A percentile compares a stretch with the other conserved stretches of the same genome.
These are phyloP conservation scores for Carallia pectinifolia DNA, from an alignment of 345 rosid genomes.

Conservation along the genomic window DNA sequence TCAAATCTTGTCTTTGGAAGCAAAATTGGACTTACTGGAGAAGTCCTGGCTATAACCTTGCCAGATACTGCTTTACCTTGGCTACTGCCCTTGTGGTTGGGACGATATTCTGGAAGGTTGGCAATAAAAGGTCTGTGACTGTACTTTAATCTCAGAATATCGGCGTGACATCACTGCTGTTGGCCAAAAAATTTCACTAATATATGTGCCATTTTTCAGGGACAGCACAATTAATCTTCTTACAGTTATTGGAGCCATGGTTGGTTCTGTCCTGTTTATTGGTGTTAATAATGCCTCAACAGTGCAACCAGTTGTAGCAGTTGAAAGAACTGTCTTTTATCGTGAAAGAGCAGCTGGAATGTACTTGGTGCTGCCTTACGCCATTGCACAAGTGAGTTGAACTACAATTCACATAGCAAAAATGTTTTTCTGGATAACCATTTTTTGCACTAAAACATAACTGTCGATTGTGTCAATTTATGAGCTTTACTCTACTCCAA, in stretches of 20 bases:
- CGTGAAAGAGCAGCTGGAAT: constrained; percentile 58
- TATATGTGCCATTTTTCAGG: constrained; percentile 14
- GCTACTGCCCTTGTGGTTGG: constrained; percentile 40
- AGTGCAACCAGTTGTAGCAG: constrained; percentile 48
- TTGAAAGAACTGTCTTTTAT: constrained; percentile 62
- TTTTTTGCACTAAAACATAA: too few species aligned
- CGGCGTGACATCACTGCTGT: not conserved
- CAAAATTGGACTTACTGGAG: constrained; percentile 61
- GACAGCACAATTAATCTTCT: constrained; percentile 37
- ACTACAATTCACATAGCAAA: too few species aligned
- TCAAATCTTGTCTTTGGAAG: constrained; percentile 54
- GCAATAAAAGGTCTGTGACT: constrained; percentile 28
- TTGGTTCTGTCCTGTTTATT: constrained; percentile 38
- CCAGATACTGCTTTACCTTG: constrained; percentile 40
- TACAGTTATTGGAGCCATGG: constrained; percentile 52
- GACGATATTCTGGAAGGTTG: constrained; percentile 46
- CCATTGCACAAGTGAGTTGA: constrained; percentile 50
- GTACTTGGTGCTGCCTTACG: constrained; percentile 52
- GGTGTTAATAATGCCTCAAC: constrained; percentile 49
- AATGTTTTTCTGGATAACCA: too few species aligned
- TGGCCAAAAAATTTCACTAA: not conserved
- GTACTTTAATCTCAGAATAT: not conserved
- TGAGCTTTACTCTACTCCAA: not conserved
- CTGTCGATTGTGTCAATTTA: too few species aligned
- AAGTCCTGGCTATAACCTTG: constrained; percentile 46